phyloP scores from a whole-genome alignment of 164 flowering plant species.

The Vitis amurensis region DNA sequence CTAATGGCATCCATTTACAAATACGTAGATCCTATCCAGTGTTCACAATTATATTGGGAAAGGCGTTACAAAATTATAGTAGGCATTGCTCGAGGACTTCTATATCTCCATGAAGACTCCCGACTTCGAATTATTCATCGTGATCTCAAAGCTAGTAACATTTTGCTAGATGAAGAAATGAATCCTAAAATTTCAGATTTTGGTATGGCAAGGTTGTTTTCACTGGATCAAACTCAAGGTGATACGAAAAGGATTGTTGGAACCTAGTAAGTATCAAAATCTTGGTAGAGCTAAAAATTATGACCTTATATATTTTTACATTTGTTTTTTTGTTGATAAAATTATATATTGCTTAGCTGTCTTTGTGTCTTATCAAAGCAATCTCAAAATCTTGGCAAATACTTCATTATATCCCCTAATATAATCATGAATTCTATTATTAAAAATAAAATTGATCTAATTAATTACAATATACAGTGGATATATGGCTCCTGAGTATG shows the following conservation, averaged over 20 bases:
- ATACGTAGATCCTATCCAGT: constrained; percentile 13
- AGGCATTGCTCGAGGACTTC: constrained; percentile 50
- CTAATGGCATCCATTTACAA: not conserved
- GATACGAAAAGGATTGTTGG: constrained; percentile 36
- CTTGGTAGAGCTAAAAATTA: too few relatives aligned
- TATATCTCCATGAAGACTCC: constrained; percentile 57
- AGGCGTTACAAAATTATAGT: constrained; percentile 32
- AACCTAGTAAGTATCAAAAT: constrained; percentile 36
- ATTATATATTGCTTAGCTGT: too few relatives aligned
- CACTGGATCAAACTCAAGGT: constrained; percentile 30
- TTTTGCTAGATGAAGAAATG: constrained; percentile 39
- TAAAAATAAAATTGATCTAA: too few relatives aligned
- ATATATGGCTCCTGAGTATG: too few relatives aligned
- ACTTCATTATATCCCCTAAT: too few relatives aligned
- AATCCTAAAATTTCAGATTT: constrained; percentile 48
- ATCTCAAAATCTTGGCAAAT: too few relatives aligned
- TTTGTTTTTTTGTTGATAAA: not conserved
- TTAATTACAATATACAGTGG: too few relatives aligned
- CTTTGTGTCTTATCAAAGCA: too few relatives aligned
- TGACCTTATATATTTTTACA: not conserved
- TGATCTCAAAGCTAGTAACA: constrained; percentile 46
- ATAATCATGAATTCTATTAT: too few relatives aligned
- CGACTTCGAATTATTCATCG: constrained; percentile 44
- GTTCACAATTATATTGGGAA: constrained; percentile 23
- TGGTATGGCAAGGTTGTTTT: constrained; percentile 46